Evolutionary conservation across 73 alveolate genomes (phyloP).

Genomic region (Tetrahymena elliotti): DNA sequence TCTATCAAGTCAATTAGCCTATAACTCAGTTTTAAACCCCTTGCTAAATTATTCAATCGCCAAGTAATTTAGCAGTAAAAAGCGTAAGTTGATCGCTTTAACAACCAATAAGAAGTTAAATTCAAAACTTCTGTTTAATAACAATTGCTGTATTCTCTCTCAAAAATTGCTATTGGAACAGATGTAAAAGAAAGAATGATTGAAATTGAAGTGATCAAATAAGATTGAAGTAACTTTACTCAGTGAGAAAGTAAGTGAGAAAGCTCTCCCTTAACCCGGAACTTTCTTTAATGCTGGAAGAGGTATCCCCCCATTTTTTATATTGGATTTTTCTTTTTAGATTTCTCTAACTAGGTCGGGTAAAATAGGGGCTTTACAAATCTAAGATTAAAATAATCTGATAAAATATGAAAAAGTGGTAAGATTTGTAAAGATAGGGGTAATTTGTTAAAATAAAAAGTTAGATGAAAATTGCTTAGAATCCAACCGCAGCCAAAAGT

Average conservation of each 20-base stretch:
- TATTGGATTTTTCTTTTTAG: background rate
- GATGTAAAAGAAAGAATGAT: background rate
- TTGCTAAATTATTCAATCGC: background rate
- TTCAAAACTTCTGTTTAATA: background rate
- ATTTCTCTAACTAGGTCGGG: background rate
- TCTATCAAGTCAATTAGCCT: background rate
- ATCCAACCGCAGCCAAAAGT: background rate
- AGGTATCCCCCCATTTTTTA: background rate
- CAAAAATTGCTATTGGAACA: background rate
- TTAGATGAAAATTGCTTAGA: background rate
- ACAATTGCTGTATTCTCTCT: background rate
- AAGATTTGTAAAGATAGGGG: background rate
- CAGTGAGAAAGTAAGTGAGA: background rate
- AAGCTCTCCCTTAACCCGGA: slow-evolving; percentile 2
- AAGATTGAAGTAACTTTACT: background rate
- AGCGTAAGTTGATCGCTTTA: background rate
- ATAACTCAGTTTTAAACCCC: background rate
- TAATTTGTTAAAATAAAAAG: background rate
- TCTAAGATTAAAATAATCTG: background rate
- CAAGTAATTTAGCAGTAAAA: background rate
- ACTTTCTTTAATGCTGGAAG: background rate
- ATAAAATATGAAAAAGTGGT: background rate
- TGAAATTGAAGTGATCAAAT: background rate
- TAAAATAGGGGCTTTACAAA: background rate
- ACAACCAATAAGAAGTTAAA: background rate